Conservation (phyloP, 495 filamentous ascomycete species). For the Hypoxylon cercidicola region DNA sequence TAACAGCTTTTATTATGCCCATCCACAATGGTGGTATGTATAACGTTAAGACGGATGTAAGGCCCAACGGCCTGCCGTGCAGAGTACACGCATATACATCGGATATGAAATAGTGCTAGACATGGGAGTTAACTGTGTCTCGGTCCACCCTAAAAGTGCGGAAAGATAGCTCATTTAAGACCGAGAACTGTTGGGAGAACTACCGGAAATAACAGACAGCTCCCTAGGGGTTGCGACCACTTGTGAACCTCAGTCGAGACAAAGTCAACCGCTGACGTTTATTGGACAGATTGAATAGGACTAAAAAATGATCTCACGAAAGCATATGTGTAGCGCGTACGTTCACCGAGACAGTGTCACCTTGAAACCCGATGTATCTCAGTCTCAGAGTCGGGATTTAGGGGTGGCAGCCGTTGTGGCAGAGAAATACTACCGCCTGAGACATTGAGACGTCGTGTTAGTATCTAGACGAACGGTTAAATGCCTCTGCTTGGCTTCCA, state of each 20-base stretch:
- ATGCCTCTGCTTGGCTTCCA: constrained; percentile 16
- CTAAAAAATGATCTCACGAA: not conserved
- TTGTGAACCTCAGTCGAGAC: constrained; percentile 1
- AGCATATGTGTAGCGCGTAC: constrained; percentile 12
- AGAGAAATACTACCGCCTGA: constrained; percentile 19
- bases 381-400: constrained; percentile 38
- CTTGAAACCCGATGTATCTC: constrained; percentile 35
- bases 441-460: constrained; percentile 34
- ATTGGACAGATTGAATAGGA: not conserved
- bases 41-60: not conserved
- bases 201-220: not conserved
- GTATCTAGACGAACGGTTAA: constrained; percentile 6
- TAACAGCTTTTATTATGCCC: too few species aligned
- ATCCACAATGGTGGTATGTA: not conserved
- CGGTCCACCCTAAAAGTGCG: constrained; percentile 20
- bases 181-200: constrained; percentile 10
- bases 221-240: not conserved
- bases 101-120: not conserved
- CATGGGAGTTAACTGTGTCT: constrained; percentile 23
- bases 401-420: constrained; percentile 32
- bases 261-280: constrained; percentile 11
- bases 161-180: constrained; percentile 18
- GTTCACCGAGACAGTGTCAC: constrained; percentile 36
- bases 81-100: not conserved
- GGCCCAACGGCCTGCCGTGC: not conserved